These are phyloP conservation scores for Cyanodermella asteris DNA, from an alignment of 2,329 filamentous ascomycete genomes.

Conservation along the genomic window DNA sequence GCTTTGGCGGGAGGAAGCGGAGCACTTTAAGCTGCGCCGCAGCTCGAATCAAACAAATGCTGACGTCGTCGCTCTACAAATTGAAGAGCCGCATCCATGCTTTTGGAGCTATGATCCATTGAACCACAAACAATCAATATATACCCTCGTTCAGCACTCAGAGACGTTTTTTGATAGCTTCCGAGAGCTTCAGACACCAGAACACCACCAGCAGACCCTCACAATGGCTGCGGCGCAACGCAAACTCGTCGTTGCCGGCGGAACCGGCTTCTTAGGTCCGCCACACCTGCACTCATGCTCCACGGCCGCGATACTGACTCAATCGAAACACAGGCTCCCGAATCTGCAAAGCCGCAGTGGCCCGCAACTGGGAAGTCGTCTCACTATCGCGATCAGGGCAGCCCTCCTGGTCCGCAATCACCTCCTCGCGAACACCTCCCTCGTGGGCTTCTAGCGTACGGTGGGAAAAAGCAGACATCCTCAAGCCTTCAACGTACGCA, in stretches of 20 bases:
- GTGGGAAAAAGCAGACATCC: constrained; percentile 76
- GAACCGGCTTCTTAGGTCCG: constrained; percentile 69
- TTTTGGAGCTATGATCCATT: too few species aligned
- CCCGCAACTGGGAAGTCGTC: constrained; percentile 74
- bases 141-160: too few species aligned
- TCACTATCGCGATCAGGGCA: constrained; percentile 86
- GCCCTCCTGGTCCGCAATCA: constrained; percentile 62
- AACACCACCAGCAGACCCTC: too few species aligned
- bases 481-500: constrained; percentile 61
- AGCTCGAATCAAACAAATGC: too few species aligned
- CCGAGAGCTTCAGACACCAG: too few species aligned
- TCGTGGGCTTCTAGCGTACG: constrained; percentile 62
- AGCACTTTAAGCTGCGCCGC: too few species aligned
- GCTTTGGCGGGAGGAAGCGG: too few species aligned
- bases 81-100: too few species aligned
- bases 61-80: too few species aligned
- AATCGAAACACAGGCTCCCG: constrained; percentile 29
- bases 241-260: constrained; percentile 77
- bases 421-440: constrained; percentile 48
- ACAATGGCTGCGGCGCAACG: too few species aligned
- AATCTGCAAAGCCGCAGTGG: constrained; percentile 77
- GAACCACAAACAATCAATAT: too few species aligned
- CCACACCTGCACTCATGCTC: constrained; percentile 13
- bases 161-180: too few species aligned
- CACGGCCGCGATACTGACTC: background rate